Base-by-base conservation (phyloP, 768 basidiomycete species). In the Tylopilus balloui region DNA sequence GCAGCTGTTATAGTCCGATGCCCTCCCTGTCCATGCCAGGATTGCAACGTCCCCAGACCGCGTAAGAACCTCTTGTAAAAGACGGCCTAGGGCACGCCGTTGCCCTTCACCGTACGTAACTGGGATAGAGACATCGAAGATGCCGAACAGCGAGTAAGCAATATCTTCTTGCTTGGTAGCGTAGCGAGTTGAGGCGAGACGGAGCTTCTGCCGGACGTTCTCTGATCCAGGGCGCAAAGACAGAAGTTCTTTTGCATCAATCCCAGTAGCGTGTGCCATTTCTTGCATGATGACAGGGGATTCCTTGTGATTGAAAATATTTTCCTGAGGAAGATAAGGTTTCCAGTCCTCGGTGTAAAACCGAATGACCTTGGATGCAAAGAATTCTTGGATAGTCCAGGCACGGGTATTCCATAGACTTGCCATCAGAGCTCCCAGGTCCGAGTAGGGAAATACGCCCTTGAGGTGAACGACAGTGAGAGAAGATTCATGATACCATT, bases 121-220 rank as follows among this genome's bases (percentile, higher is more conserved):
- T 3, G 53, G 52, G 3, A 66, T 44, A 1, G 48, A 40, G 13
- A 58, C 52, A 14, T 60, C 50, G 25, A 66, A 58, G 21, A 66
- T 54, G 1, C 63, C 65, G 34, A 67, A 47, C 17, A 66, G 28
- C 1, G 58, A 65, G 48, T 66, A 66, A 11, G 63, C 60, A 0
- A 50, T 47, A 21, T 66, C 64, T 47, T 65, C 65, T 11, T 46
- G 42, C 14, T 44, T 41, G 1, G 66, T 67, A 11, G 64, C 59
- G 4, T 20, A 23, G 10, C 64, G 53, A 9, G 28, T 52, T 1
- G 65, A 54, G 6, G 61, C 64, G 19, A 59, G 56, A 34, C 42
- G 43, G 2, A 66, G 54, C 45, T 50, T 63, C 34, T 56, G 51
- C 1, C 54, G 54, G 6, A 52, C 47, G 3, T 46, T 31, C 6